phyloP scores from a whole-genome alignment of 768 basidiomycete genomes.

The Neoboletus brunneissimus region DNA sequence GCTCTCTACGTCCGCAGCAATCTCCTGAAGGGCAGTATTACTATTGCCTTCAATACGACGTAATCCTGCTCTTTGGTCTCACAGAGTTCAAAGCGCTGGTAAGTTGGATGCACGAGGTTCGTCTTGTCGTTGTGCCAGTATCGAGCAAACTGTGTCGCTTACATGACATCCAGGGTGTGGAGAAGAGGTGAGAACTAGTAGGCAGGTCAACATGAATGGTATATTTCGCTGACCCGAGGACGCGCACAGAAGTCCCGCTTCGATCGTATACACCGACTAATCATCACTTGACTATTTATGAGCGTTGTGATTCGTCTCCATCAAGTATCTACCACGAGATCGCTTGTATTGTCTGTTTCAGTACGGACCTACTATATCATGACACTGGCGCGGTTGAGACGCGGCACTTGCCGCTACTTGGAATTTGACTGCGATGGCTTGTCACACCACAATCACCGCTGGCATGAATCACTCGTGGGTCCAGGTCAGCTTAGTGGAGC shows the following conservation, averaged over 20 bases:
- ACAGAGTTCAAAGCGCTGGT: conserved; percentile 47
- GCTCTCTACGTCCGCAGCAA: not conserved
- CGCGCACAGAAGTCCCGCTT: not conserved
- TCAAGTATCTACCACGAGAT: not conserved
- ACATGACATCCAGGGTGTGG: conserved; percentile 11
- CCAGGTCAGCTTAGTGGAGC: not conserved
- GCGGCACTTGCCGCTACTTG: not conserved
- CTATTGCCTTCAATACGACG: conserved; percentile 26
- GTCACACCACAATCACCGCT: too few relatives aligned
- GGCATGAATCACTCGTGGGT: not conserved
- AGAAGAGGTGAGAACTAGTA: not conserved
- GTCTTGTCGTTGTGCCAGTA: not conserved
- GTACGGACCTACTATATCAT: not conserved
- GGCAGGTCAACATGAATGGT: not conserved
- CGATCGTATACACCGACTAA: not conserved
- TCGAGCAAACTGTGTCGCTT: not conserved
- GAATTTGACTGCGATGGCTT: not conserved
- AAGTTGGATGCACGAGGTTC: conserved; percentile 36
- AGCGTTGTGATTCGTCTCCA: not conserved
- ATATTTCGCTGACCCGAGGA: not conserved
- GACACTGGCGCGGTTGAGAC: too few relatives aligned
- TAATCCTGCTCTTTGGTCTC: conserved; percentile 41
- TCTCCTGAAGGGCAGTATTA: not conserved
- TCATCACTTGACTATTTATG: not conserved
- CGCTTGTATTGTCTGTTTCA: not conserved